Evolutionary conservation across 2,329 filamentous ascomycete species (phyloP).

Genomic region (Pyricularia grisea): DNA sequence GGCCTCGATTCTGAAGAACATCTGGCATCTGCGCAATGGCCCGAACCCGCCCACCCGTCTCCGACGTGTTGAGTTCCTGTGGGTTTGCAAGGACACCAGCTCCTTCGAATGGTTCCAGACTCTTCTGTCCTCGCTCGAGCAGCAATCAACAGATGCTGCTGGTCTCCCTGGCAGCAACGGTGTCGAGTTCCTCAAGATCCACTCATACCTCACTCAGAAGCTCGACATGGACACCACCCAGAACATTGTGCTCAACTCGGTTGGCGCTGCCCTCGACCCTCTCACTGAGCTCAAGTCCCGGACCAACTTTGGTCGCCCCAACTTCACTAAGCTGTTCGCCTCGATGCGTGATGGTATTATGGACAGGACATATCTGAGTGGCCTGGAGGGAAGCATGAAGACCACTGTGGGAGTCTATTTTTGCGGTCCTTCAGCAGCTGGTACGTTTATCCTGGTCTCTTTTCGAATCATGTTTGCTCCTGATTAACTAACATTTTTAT

Average conservation of each 20-base stretch:
- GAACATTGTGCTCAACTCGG: constrained; percentile 94
- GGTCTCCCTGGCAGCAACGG: constrained; percentile 57
- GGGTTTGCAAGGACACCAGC: constrained; percentile 91
- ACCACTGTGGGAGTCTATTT: constrained; percentile 97
- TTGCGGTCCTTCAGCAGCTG: constrained; percentile 73
- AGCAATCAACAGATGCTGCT: constrained; percentile 65
- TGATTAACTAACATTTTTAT: constrained; percentile 11
- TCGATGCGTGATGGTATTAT: constrained; percentile 84
- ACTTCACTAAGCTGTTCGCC: constrained; percentile 72
- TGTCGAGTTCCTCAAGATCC: constrained; percentile 87
- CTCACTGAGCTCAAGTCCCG: constrained; percentile 82
- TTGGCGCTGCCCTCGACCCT: constrained; percentile 79
- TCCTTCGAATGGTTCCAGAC: constrained; percentile 99
- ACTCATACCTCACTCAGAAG: constrained; percentile 93
- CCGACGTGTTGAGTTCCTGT: constrained; percentile 95
- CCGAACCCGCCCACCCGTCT: constrained; percentile 85
- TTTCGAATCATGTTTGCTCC: neutral
- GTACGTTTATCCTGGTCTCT: constrained; percentile 26
- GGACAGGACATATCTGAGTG: constrained; percentile 75
- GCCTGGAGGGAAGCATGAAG: constrained; percentile 64
- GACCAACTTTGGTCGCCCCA: constrained; percentile 91
- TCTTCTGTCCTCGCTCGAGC: constrained; percentile 80
- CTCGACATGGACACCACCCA: constrained; percentile 87
- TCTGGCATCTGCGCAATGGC: constrained; percentile 88
- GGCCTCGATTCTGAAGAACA: constrained; percentile 88